Percentiles rank a stretch among this genome's conserved stretches.
Conservation (phyloP, 257 asterid genomes). For the Jasminum sambac region DNA sequence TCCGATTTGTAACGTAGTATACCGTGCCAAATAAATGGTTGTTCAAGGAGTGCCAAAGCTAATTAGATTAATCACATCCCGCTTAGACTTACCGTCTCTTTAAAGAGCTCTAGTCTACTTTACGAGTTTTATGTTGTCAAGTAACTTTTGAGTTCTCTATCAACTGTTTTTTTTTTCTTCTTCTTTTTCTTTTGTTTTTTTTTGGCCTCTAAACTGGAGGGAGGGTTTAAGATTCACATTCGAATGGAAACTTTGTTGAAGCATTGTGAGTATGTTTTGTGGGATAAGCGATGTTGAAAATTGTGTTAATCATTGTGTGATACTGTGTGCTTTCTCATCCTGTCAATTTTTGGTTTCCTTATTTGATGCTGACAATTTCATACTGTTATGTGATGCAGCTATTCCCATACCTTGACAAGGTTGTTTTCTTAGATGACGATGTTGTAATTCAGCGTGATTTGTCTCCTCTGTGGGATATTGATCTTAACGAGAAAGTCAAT, state of each 20-base stretch:
- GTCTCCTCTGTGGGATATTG: conserved; percentile 87
- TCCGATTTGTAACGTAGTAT: conserved; percentile 1
- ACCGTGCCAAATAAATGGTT: conserved; percentile 18
- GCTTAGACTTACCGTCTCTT: conserved; percentile 17
- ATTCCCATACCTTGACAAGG: conserved; percentile 93
- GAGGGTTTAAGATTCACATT: conserved; percentile 7
- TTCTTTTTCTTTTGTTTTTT: too few relatives aligned
- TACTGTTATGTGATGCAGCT: conserved; percentile 60
- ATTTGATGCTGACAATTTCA: conserved; percentile 24
- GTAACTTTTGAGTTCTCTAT: not conserved
- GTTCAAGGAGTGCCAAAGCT: conserved; percentile 10
- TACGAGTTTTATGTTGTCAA: not conserved
- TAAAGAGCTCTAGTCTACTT: conserved; percentile 3
- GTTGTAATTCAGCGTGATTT: conserved; percentile 88
- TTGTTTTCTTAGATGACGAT: conserved; percentile 97
- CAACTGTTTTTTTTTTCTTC: not conserved
- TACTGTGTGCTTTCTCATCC: conserved; percentile 15
- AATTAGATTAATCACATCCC: conserved; percentile 8
- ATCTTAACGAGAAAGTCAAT: conserved; percentile 85
- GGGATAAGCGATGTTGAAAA: conserved; percentile 20
- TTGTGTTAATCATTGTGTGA: not conserved
- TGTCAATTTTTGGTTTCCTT: conserved; percentile 21
- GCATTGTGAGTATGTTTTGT: conserved; percentile 14
- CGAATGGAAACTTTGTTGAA: conserved; percentile 10
- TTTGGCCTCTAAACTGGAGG: not conserved